Base-by-base conservation (phyloP, 2,329 filamentous ascomycete genomes). In the Knoxdaviesia proteae region DNA sequence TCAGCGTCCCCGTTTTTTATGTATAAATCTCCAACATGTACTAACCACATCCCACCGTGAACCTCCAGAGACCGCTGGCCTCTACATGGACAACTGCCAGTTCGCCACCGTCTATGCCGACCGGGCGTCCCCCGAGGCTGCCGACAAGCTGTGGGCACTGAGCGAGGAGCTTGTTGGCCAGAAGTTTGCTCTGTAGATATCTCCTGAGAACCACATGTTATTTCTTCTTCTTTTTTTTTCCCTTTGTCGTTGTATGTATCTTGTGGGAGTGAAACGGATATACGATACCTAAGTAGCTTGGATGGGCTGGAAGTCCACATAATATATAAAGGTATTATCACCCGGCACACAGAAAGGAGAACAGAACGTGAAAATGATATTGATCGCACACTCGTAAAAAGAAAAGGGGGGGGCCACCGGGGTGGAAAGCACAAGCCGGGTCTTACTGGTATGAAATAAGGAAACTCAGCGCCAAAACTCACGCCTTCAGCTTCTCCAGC, bases 331-430 rank as follows among this genome's bases (percentile, higher is more conserved):
- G 20, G 20, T 20, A 20, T 20, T 20, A 20, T 20, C 20, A 20
- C 20, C 20, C 20, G 20, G 3, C 20, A 20, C 20, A 10, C 30
- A 83, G 83, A 48, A 51, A 57, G 50, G 39, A 7, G 41, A n/a
- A 43, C 39, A 38, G 41, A 37, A 35, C 11, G 35, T 38, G 33
- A 29, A n/a, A 45, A 47, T 20, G 20, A 20, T 20, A 20, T 20
- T 20, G 3, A 20, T 20, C 20, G 2, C 20, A 20, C 20, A 20
- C 20, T 20, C 3, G 2, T 20, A 20, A 20, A 20, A 20, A 20
- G 20, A 20, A 20, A 20, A 20, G 3, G 20, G 3, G 3, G 3
- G 3, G 2, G 20, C 20, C 20, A 2, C 20, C 20, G 20, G 2
- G 3, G 20, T 33, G 5, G 36, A 38, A 38, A 11, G 35, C 7